Evolutionary conservation across 805 yeast genomes (phyloP).

Genomic region (Hanseniaspora thailandica): DNA sequence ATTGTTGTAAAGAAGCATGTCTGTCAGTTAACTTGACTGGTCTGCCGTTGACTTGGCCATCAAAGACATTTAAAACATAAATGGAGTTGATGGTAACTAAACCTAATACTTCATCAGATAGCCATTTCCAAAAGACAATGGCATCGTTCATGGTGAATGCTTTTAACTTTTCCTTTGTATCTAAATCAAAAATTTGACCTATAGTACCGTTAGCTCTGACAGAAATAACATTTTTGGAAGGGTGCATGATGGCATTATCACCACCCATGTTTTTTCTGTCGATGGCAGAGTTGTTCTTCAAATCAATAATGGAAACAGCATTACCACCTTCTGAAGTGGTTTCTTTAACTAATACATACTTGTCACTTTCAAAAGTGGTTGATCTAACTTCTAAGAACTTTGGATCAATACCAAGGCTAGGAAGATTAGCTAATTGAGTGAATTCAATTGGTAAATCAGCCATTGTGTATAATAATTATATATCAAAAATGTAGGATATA

Average conservation of each 20-base stretch:
- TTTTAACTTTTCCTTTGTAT: constrained; percentile 77
- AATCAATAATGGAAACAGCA: constrained; percentile 87
- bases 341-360: constrained; percentile 74
- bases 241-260: constrained; percentile 95
- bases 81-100: constrained; percentile 68
- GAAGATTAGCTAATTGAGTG: constrained; percentile 85
- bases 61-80: constrained; percentile 74
- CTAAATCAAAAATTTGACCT: constrained; percentile 83
- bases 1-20: constrained; percentile 63
- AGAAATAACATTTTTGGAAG: constrained; percentile 75
- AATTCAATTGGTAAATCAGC: constrained; percentile 90
- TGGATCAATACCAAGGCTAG: constrained; percentile 74
- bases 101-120: constrained; percentile 60
- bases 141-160: constrained; percentile 78
- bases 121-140: constrained; percentile 93
- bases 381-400: constrained; percentile 81
- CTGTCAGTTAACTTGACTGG: constrained; percentile 74
- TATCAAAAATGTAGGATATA: not conserved
- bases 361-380: constrained; percentile 88
- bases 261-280: constrained; percentile 92
- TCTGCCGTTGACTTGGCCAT: constrained; percentile 61
- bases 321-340: constrained; percentile 34
- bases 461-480: constrained; percentile 19
- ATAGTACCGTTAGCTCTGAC: constrained; percentile 94
- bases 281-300: constrained; percentile 64